These are phyloP conservation scores for Brassica nigra DNA, from an alignment of 345 rosid genomes.

Conservation along the genomic window DNA sequence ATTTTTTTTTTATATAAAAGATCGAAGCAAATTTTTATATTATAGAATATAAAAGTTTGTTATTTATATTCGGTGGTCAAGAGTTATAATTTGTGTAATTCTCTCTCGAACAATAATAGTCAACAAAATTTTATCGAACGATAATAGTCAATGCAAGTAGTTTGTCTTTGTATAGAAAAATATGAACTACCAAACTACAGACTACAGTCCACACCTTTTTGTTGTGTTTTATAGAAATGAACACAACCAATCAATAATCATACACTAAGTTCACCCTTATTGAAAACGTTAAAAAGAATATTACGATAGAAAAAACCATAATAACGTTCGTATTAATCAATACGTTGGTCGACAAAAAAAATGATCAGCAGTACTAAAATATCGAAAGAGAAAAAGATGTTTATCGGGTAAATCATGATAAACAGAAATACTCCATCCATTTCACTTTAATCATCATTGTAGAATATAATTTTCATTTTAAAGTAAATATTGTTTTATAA, in stretches of 20 bases:
- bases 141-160: conserved; percentile 6
- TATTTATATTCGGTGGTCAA: not conserved
- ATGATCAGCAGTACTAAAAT: not conserved
- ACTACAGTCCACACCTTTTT: not conserved
- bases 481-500: too few species aligned
- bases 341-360: not conserved
- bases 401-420: not conserved
- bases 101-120: not conserved
- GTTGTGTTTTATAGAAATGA: not conserved
- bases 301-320: not conserved
- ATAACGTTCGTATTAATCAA: not conserved
- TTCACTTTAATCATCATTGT: too few species aligned
- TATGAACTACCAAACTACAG: not conserved
- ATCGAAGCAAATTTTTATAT: not conserved
- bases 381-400: not conserved
- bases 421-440: not conserved
- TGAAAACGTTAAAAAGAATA: conserved; percentile 12
- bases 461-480: too few species aligned
- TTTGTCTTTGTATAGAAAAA: not conserved
- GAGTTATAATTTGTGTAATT: not conserved
- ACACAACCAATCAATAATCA: conserved; percentile 6
- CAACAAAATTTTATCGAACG: not conserved
- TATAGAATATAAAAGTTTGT: not conserved
- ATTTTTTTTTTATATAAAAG: not conserved
- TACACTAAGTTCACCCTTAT: not conserved